A percentile compares a stretch with the other conserved stretches of the same genome.
Conservation (phyloP, 768 basidiomycete species). For the Sarcomyxa edulis region DNA sequence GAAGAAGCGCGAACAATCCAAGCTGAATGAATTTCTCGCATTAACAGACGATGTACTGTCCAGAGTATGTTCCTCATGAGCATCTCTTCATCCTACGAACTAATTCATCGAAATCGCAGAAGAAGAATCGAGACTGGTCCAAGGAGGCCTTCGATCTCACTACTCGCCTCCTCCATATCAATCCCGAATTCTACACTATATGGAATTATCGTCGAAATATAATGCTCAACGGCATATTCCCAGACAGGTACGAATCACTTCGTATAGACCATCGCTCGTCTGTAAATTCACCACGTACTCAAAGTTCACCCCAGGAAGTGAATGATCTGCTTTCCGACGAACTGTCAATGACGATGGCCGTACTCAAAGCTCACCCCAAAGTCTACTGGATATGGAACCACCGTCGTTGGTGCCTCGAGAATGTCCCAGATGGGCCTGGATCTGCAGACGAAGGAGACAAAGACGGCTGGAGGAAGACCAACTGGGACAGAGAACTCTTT, state of each 20-base stretch:
- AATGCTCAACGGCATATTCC: slow-evolving; percentile 66
- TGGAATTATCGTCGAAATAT: slow-evolving; percentile 95
- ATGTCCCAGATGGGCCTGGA: slow-evolving; percentile 71
- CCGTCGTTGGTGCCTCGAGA: slow-evolving; percentile 89
- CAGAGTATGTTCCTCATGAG: slow-evolving; percentile 40
- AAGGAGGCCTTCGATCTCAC: slow-evolving; percentile 75
- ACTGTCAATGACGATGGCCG: slow-evolving; percentile 72
- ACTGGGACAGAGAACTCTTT: slow-evolving; percentile 83
- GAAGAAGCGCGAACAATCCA: slow-evolving; percentile 64
- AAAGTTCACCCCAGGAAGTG: slow-evolving; percentile 55
- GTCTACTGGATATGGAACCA: slow-evolving; percentile 99
- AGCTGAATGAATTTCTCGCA: slow-evolving; percentile 71
- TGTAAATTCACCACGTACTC: background rate
- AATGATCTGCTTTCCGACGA: slow-evolving; percentile 68
- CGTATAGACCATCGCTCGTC: background rate
- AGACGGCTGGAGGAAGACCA: slow-evolving; percentile 68
- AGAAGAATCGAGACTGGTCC: slow-evolving; percentile 62
- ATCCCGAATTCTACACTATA: slow-evolving; percentile 93
- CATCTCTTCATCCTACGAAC: slow-evolving; percentile 4
- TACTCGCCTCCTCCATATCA: slow-evolving; percentile 68
- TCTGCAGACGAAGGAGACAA: slow-evolving; percentile 35
- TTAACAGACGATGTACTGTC: slow-evolving; percentile 59
- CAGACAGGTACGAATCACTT: slow-evolving; percentile 41
- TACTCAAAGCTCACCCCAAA: slow-evolving; percentile 85
- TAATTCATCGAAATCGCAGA: slow-evolving; percentile 39